Evolutionary conservation across 805 yeast genomes (phyloP).

Genomic region (Blastobotrys parvus): DNA sequence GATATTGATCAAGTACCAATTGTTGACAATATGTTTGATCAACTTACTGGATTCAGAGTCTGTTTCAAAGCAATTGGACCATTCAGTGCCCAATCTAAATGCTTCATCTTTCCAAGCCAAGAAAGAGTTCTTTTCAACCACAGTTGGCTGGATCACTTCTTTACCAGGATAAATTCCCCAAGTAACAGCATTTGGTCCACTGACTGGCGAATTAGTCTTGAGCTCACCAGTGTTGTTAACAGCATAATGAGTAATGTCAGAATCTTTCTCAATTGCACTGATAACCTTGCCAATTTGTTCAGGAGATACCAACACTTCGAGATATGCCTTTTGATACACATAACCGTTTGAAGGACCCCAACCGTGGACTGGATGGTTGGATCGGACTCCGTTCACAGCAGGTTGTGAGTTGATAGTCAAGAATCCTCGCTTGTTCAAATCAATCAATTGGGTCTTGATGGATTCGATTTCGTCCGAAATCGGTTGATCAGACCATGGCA

Average conservation of each 20-base stretch:
- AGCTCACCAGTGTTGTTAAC: conserved; percentile 50
- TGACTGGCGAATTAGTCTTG: conserved; percentile 59
- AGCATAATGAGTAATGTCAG: conserved; percentile 67
- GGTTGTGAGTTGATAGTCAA: conserved; percentile 92
- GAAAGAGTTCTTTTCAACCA: conserved; percentile 85
- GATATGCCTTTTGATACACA: conserved; percentile 89
- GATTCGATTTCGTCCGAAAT: conserved; percentile 65
- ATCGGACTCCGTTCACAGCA: conserved; percentile 69
- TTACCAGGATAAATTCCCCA: conserved; percentile 98
- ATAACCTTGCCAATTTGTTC: conserved; percentile 40
- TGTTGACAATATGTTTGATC: conserved; percentile 40
- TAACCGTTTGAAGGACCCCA: conserved; percentile 96
- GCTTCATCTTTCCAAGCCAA: conserved; percentile 98
- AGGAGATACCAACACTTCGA: conserved; percentile 75
- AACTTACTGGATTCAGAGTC: conserved; percentile 32
- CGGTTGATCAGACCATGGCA: conserved; percentile 96
- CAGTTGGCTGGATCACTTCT: conserved; percentile 91
- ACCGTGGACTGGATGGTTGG: conserved; percentile 66
- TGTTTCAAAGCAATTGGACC: conserved; percentile 41
- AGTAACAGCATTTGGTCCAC: conserved; percentile 87
- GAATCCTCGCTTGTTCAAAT: conserved; percentile 59
- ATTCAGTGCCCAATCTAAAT: conserved; percentile 70
- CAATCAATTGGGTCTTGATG: conserved; percentile 49
- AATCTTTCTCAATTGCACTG: conserved; percentile 35
- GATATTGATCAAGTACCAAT: conserved; percentile 72